These are phyloP conservation scores for Phoma sp. DNA, from an alignment of 2,329 filamentous ascomycete genomes.

Conservation along the genomic window DNA sequence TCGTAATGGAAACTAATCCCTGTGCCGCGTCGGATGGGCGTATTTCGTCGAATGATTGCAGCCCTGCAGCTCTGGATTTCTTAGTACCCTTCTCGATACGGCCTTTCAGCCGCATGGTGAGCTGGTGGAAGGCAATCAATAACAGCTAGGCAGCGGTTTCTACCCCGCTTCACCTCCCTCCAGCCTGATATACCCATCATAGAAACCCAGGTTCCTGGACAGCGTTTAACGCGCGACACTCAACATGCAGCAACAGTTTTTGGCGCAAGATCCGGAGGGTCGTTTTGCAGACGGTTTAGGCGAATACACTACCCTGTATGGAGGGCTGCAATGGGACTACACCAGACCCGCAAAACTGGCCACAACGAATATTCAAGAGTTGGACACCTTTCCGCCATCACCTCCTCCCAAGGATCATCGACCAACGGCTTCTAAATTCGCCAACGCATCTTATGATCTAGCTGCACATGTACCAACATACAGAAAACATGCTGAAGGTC, in stretches of 20 bases:
- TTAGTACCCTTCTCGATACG: neutral
- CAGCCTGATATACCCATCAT: slow-evolving; percentile 2
- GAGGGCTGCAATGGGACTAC: slow-evolving; percentile 7
- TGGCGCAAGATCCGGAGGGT: neutral
- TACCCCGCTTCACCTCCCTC: slow-evolving; percentile 3
- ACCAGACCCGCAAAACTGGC: slow-evolving; percentile 2
- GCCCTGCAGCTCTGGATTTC: neutral
- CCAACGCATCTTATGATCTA: slow-evolving; percentile 16
- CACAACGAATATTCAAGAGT: slow-evolving; percentile 8
- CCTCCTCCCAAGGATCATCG: neutral
- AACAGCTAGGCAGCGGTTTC: neutral
- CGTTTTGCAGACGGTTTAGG: slow-evolving; percentile 8
- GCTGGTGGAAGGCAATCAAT: slow-evolving; percentile 1
- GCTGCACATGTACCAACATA: slow-evolving; percentile 16
- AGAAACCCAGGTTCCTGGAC: slow-evolving; percentile 1
- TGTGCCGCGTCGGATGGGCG: neutral
- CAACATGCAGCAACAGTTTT: slow-evolving; percentile 6
- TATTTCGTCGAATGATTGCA: neutral
- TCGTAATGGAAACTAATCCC: neutral
- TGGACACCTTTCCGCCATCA: neutral
- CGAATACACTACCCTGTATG: slow-evolving; percentile 13
- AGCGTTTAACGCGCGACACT: neutral
- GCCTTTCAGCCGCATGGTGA: slow-evolving; percentile 5
- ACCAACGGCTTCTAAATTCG: slow-evolving; percentile 4
- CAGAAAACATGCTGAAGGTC: slow-evolving; percentile 17